Evolutionary conservation across 2,329 filamentous ascomycete species (phyloP).

Genomic region (Ascochyta koolunga): DNA sequence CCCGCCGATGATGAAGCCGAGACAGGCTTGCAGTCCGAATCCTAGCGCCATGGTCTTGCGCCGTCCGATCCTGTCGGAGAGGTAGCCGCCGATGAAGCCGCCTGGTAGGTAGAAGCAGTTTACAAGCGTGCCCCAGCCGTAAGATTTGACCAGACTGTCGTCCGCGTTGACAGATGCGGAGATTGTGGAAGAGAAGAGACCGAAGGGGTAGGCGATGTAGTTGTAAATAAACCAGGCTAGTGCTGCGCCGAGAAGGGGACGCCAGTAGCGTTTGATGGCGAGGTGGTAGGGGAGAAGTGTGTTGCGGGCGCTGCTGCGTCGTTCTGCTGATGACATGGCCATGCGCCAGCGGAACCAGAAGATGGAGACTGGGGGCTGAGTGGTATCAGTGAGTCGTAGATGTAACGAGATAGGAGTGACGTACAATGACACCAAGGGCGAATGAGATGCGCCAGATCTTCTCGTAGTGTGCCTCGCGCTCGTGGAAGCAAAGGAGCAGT

Average conservation of each 20-base stretch:
- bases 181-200: slow-evolving; percentile 62
- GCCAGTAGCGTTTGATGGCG: slow-evolving; percentile 57
- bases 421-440: slow-evolving; percentile 54
- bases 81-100: slow-evolving; percentile 35
- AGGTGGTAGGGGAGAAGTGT: slow-evolving; percentile 55
- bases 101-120: slow-evolving; percentile 38
- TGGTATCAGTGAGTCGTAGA: background rate
- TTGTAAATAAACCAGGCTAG: slow-evolving; percentile 62
- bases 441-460: slow-evolving; percentile 59
- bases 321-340: slow-evolving; percentile 58
- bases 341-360: slow-evolving; percentile 62
- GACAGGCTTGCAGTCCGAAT: slow-evolving; percentile 29
- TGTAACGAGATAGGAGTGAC: background rate
- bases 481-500: slow-evolving; percentile 57
- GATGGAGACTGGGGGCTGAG: slow-evolving; percentile 54
- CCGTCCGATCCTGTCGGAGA: slow-evolving; percentile 34
- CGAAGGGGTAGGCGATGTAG: slow-evolving; percentile 62
- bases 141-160: slow-evolving; percentile 28
- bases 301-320: slow-evolving; percentile 52
- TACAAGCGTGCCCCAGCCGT: slow-evolving; percentile 27
- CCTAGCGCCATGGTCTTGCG: slow-evolving; percentile 33
- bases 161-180: slow-evolving; percentile 31
- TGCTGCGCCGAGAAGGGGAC: slow-evolving; percentile 56
- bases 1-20: slow-evolving; percentile 36
- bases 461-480: slow-evolving; percentile 50